A percentile compares a stretch with the other conserved stretches of the same genome.
phyloP scores from a whole-genome alignment of 306 rosid species.

The Citrullus mucosospermus region DNA sequence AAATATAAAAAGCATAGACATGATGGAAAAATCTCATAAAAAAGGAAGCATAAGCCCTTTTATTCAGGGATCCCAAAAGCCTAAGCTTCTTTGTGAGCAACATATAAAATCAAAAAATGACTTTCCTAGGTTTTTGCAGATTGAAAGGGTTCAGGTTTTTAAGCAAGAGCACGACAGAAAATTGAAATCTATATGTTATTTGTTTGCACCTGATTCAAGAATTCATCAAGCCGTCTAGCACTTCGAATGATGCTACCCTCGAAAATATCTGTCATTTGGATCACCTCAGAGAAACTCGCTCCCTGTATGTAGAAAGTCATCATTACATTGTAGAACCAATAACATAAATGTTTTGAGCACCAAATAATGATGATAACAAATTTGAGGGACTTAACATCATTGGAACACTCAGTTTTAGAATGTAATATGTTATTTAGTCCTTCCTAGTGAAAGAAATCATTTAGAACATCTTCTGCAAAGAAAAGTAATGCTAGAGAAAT shows the following conservation, averaged over 20 bases:
- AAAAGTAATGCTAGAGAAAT: background rate
- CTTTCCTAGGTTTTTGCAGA: background rate
- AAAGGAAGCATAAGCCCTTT: background rate
- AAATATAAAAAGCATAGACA: background rate
- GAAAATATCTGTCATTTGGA: conserved; percentile 93
- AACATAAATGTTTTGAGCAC: background rate
- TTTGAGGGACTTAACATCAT: background rate
- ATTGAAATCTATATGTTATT: background rate
- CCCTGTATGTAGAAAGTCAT: conserved; percentile 34
- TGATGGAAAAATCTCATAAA: background rate
- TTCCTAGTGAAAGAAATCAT: background rate
- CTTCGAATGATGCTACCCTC: conserved; percentile 95
- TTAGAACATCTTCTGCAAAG: background rate
- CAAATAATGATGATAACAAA: background rate
- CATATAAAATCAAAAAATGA: background rate
- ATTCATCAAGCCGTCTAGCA: conserved; percentile 96
- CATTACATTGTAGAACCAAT: background rate
- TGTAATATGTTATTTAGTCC: background rate
- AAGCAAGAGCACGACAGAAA: background rate
- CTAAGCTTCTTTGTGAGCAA: background rate
- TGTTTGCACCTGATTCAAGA: conserved; percentile 67
- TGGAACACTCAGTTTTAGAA: background rate
- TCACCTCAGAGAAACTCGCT: conserved; percentile 70
- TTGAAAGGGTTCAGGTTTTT: background rate
- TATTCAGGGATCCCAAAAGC: background rate